Conservation (phyloP, 2,329 filamentous ascomycete species). For the Xylariaceae sp. region DNA sequence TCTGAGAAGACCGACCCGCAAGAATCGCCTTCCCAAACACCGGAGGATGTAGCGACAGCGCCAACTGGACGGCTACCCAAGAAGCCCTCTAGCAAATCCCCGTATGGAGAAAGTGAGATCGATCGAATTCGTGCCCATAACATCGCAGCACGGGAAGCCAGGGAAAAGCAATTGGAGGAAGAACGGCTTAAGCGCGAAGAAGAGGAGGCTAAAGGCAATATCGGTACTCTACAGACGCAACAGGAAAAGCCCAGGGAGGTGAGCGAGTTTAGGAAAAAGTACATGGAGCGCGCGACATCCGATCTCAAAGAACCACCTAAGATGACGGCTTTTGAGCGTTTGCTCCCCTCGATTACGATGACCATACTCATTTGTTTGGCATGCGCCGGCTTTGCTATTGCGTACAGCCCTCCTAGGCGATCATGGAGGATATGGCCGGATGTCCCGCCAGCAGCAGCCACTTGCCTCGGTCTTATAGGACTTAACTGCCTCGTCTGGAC, state of each 20-base stretch:
- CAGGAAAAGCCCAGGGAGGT: slow-evolving; percentile 41
- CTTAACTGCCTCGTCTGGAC: slow-evolving; percentile 60
- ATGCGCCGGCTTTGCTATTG: slow-evolving; percentile 46
- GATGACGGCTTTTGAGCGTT: slow-evolving; percentile 54
- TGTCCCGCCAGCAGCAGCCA: slow-evolving; percentile 64
- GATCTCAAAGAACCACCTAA: slow-evolving; percentile 55
- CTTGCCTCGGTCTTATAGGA: slow-evolving; percentile 63
- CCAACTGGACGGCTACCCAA: slow-evolving; percentile 32
- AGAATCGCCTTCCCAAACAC: slow-evolving; percentile 13
- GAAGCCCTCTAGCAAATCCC: slow-evolving; percentile 44
- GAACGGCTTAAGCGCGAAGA: slow-evolving; percentile 46
- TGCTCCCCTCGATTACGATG: slow-evolving; percentile 57
- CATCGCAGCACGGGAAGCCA: slow-evolving; percentile 51
- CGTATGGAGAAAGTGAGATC: slow-evolving; percentile 61
- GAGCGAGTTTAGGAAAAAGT: slow-evolving; percentile 45
- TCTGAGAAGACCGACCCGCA: slow-evolving; percentile 13
- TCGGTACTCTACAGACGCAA: slow-evolving; percentile 47
- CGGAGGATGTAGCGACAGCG: slow-evolving; percentile 9
- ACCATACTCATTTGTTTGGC: slow-evolving; percentile 49
- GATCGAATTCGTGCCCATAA: slow-evolving; percentile 60
- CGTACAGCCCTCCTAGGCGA: slow-evolving; percentile 55
- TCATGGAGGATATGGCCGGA: slow-evolving; percentile 59
- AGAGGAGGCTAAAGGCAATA: slow-evolving; percentile 40
- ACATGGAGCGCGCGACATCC: slow-evolving; percentile 51
- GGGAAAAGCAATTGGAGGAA: slow-evolving; percentile 48